phyloP scores from a whole-genome alignment of 1,284 basidiomycete species.

The Cryptococcus sp. region DNA sequence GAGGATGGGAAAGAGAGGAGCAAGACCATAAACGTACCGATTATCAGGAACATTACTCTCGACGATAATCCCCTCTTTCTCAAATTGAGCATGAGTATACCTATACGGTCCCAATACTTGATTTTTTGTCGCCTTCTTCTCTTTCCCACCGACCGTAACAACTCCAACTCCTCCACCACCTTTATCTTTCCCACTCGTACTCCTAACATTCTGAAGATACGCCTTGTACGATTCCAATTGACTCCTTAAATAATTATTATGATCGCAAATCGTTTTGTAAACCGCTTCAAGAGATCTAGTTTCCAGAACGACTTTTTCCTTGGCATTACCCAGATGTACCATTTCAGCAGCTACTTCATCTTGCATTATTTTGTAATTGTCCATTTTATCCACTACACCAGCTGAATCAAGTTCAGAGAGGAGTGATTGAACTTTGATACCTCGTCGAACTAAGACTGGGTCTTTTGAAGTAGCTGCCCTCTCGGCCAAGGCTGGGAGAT shows the following conservation, averaged over 20 bases:
- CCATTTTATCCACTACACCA: constrained; percentile 73
- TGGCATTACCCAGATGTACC: constrained; percentile 89
- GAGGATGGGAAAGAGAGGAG: background rate
- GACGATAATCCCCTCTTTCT: constrained; percentile 99
- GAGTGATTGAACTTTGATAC: constrained; percentile 99
- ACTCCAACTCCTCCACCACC: constrained; percentile 84
- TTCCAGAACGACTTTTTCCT: constrained; percentile 92
- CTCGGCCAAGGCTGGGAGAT: constrained; percentile 85
- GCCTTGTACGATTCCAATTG: constrained; percentile 99
- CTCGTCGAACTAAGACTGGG: constrained; percentile 85
- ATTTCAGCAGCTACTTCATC: constrained; percentile 95
- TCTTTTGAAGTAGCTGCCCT: constrained; percentile 95
- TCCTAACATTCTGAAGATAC: constrained; percentile 93
- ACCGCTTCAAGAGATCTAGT: constrained; percentile 89
- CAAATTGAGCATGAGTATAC: constrained; percentile 94
- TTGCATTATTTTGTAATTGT: constrained; percentile 90
- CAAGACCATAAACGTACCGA: constrained; percentile 58
- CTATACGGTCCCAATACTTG: constrained; percentile 89
- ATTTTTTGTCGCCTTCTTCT: constrained; percentile 85
- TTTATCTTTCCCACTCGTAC: constrained; percentile 63
- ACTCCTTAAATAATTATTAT: constrained; percentile 92
- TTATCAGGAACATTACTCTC: constrained; percentile 99
- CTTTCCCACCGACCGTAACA: constrained; percentile 91
- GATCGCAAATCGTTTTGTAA: constrained; percentile 98
- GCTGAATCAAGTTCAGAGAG: constrained; percentile 90